phyloP scores from a whole-genome alignment of 352 stramenopile species.

The Globisporangium nagaii region DNA sequence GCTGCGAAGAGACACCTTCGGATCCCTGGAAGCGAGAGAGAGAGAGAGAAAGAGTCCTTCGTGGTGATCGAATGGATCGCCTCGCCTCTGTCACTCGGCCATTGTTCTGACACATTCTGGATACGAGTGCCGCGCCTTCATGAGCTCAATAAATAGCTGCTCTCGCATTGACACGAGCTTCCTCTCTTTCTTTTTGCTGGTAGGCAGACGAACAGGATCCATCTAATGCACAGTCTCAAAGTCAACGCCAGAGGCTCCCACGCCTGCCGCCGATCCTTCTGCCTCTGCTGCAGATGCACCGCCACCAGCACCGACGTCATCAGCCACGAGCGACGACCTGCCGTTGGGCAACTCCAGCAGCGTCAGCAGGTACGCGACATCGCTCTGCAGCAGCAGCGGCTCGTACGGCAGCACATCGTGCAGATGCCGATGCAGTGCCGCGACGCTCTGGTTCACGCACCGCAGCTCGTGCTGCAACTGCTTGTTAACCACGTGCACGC shows the following conservation, averaged over 20 bases:
- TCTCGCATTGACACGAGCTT: background rate
- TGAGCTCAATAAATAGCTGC: background rate
- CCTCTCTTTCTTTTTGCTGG: background rate
- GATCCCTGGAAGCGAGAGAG: background rate
- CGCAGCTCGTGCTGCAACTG: conserved; percentile 55
- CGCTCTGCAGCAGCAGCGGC: conserved; percentile 41
- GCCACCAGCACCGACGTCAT: background rate
- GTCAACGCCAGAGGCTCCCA: background rate
- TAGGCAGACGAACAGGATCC: too few relatives aligned
- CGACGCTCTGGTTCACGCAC: conserved; percentile 25
- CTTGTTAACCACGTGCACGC: conserved; percentile 34
- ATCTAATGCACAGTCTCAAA: background rate
- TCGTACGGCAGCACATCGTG: conserved; percentile 42
- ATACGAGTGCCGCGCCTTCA: background rate
- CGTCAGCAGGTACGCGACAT: conserved; percentile 38
- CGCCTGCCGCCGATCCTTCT: too few relatives aligned
- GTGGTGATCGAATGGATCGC: too few relatives aligned
- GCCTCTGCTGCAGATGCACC: background rate
- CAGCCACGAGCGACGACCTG: conserved; percentile 8
- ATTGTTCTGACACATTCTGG: too few relatives aligned
- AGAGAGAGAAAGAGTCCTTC: too few relatives aligned
- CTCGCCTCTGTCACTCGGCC: too few relatives aligned
- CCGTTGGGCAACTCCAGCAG: conserved; percentile 14
- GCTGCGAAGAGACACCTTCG: background rate
- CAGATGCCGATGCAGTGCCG: conserved; percentile 34